Conservation (phyloP, 805 yeast species). For the Tetrapisispora pingtungensis region DNA sequence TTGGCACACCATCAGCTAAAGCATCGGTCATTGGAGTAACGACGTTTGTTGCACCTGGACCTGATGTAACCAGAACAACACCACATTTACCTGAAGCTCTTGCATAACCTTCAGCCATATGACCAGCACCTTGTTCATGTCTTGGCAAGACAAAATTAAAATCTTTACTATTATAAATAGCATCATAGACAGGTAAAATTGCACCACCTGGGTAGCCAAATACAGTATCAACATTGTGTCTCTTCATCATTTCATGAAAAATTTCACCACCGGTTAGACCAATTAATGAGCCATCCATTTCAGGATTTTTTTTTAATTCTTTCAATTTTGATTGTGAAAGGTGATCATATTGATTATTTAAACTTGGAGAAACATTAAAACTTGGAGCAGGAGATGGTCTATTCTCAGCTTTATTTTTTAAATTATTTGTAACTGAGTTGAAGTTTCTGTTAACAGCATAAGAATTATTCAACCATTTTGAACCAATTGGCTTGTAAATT, state of each 20-base stretch:
- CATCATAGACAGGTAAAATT: constrained; percentile 93
- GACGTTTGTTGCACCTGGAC: constrained; percentile 98
- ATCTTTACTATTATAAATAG: constrained; percentile 81
- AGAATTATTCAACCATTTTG: background rate
- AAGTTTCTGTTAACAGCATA: background rate
- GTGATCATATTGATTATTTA: background rate
- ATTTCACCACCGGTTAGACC: constrained; percentile 97
- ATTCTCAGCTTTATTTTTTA: too few species aligned
- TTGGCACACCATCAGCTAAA: constrained; percentile 91
- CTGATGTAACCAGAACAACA: constrained; percentile 95
- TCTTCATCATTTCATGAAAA: constrained; percentile 96
- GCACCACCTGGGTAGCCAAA: constrained; percentile 99
- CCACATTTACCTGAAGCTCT: constrained; percentile 94
- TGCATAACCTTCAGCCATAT: constrained; percentile 99
- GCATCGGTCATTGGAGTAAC: constrained; percentile 98
- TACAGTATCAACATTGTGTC: constrained; percentile 90
- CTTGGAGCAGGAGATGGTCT: constrained; percentile 31
- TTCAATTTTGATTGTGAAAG: background rate
- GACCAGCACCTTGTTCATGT: constrained; percentile 99
- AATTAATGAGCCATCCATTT: constrained; percentile 76
- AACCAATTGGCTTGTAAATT: background rate
- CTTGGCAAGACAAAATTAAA: constrained; percentile 88
- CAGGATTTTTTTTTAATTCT: constrained; percentile 5
- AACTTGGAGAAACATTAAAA: constrained; percentile 20
- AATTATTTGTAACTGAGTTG: background rate